A percentile compares a stretch with the other conserved stretches of the same genome.
These are phyloP conservation scores for Kentomonas sorsogonicus DNA, from an alignment of 208 protist species.

Conservation along the genomic window DNA sequence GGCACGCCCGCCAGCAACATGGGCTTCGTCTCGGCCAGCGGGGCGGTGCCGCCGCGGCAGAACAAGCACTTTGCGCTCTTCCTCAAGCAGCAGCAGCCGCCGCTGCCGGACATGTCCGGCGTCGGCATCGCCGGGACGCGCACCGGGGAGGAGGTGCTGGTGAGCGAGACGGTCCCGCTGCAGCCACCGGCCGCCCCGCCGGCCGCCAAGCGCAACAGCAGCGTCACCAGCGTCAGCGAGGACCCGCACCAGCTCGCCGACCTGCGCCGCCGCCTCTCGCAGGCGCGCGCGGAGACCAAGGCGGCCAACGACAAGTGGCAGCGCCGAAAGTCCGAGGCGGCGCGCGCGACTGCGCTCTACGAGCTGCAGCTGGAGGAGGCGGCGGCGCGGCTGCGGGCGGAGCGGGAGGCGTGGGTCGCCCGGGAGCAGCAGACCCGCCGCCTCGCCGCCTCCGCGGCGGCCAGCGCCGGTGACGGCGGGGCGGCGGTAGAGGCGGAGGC, in stretches of 20 bases:
- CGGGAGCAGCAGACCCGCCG: too few relatives aligned
- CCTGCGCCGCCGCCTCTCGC: conserved; percentile 18
- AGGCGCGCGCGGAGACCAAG: conserved; percentile 11
- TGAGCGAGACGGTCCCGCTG: conserved; percentile 17
- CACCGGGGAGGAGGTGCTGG: conserved; percentile 53
- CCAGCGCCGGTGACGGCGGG: too few relatives aligned
- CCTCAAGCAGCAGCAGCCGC: too few relatives aligned
- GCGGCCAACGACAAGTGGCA: background rate
- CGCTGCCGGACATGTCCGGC: too few relatives aligned
- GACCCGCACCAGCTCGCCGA: conserved; percentile 14
- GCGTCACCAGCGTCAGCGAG: background rate
- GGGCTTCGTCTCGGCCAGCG: too few relatives aligned
- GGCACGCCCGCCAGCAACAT: too few relatives aligned
- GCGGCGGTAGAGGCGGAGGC: too few relatives aligned
- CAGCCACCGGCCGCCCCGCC: conserved; percentile 12
- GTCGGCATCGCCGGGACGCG: conserved; percentile 59
- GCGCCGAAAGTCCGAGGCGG: conserved; percentile 1
- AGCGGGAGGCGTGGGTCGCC: background rate
- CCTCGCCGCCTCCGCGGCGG: too few relatives aligned
- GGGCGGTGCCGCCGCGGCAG: too few relatives aligned
- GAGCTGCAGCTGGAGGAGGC: conserved; percentile 6
- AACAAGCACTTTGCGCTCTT: too few relatives aligned
- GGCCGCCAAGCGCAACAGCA: background rate
- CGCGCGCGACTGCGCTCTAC: conserved; percentile 1
- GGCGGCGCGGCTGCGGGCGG: background rate